Base-by-base conservation (phyloP, 106 monocot genomes). In the Vanilla planifolia region DNA sequence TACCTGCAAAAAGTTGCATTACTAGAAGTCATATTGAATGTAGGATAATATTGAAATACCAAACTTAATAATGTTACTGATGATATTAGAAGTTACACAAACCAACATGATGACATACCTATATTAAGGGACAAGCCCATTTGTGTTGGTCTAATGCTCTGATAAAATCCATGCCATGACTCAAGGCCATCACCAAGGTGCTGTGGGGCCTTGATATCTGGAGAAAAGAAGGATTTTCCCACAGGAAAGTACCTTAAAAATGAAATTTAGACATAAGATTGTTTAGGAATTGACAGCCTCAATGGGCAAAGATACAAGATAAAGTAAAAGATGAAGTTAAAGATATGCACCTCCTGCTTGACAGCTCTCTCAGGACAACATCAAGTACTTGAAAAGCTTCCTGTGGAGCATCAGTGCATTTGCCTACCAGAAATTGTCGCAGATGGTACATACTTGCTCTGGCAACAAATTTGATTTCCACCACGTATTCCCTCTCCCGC, bases 111-210 rank as follows among this genome's bases (percentile, higher is more conserved):
- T 32, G 14, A 42, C 59, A 16, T 28, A 92, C 92, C 92, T 62
- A 92, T 92, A 59, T 92, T 92, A 9, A 92, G 73, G 4, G 92
- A 92, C 8, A 92, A 72, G 13, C 92, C 92, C 92, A 92, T 92
- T 45, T 92, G 92, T 11, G 92, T 92, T 3, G 88, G 92, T 1
- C 92, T 77, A 53, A 92, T 88, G 60, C 92, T 92, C 46, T 92
- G 92, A 50, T 92, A 92, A 59, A 92, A 92, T 10, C 92, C 92
- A 47, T 88, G 84, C 92, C 92, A 92, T 61, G 84, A 73, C 67
- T 92, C 92, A 42, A 92, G 62, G 8, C 92, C 92, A 28, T 92
- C 88, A 8, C 92, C 88, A 61, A 92, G 80, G 11, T 58, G 51
- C 26, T 84, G 80, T 32, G 73, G 77, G 64, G 76, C 71, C 17